Percentiles rank a stretch among this genome's conserved stretches.
Evolutionary conservation across 495 filamentous ascomycete genomes (phyloP).

Genomic region (Astrothelium subdiscretum): DNA sequence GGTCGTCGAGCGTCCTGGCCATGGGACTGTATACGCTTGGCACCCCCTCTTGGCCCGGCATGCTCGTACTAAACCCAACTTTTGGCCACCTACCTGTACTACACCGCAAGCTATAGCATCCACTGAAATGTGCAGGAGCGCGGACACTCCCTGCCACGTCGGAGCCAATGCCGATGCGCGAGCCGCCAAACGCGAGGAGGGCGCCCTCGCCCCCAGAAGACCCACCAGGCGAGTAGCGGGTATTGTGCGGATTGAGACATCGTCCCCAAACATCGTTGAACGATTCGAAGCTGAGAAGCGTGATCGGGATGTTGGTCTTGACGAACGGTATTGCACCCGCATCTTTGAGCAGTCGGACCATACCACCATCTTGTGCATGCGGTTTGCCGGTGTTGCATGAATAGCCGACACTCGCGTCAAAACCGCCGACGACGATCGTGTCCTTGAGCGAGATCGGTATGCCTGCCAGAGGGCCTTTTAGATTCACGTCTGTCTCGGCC

Average conservation of each 20-base stretch:
- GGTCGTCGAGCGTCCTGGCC: slow-evolving; percentile 75
- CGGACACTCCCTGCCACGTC: slow-evolving; percentile 91
- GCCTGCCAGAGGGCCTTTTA: slow-evolving; percentile 76
- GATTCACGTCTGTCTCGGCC: slow-evolving; percentile 53
- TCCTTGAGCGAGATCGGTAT: slow-evolving; percentile 88
- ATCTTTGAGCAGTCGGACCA: slow-evolving; percentile 72
- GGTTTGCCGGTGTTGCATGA: slow-evolving; percentile 59
- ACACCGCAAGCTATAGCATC: slow-evolving; percentile 82
- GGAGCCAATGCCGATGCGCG: slow-evolving; percentile 85
- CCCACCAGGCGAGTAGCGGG: slow-evolving; percentile 77
- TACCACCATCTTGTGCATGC: slow-evolving; percentile 52
- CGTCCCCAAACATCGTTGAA: slow-evolving; percentile 79
- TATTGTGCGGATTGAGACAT: slow-evolving; percentile 72
- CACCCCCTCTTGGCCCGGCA: slow-evolving; percentile 91
- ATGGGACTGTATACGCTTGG: slow-evolving; percentile 86
- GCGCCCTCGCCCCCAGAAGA: slow-evolving; percentile 85
- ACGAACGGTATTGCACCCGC: slow-evolving; percentile 94
- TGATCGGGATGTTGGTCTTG: slow-evolving; percentile 90
- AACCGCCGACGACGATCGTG: slow-evolving; percentile 71
- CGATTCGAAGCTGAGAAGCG: slow-evolving; percentile 83
- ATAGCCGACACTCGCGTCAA: slow-evolving; percentile 79
- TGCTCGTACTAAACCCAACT: slow-evolving; percentile 70
- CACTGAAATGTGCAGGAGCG: slow-evolving; percentile 79
- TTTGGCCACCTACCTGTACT: slow-evolving; percentile 96
- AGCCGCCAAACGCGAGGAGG: slow-evolving; percentile 71